Evolutionary conservation across 495 filamentous ascomycete genomes (phyloP).

Genomic region (Lepidopterella palustris): DNA sequence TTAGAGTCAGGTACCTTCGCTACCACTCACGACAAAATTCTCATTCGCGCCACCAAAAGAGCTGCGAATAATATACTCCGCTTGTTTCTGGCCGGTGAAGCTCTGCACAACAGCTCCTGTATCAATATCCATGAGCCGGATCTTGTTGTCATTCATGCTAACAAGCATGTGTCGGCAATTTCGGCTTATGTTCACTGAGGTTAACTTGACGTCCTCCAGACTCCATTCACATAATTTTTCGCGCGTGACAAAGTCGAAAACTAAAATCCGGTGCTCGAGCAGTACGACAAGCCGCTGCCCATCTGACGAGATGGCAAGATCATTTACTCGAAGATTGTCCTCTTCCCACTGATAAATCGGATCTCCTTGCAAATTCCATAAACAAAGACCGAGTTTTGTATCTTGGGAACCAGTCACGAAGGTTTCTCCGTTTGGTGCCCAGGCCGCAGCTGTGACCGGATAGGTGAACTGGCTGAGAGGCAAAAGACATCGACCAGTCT

Average conservation of each 20-base stretch:
- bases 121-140: slow-evolving; percentile 69
- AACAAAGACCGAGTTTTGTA: slow-evolving; percentile 53
- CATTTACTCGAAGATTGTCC: slow-evolving; percentile 70
- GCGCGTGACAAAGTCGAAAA: slow-evolving; percentile 72
- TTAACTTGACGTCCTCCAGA: slow-evolving; percentile 55
- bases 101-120: slow-evolving; percentile 62
- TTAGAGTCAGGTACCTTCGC: slow-evolving; percentile 85
- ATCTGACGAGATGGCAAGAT: slow-evolving; percentile 73
- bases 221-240: slow-evolving; percentile 67
- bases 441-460: slow-evolving; percentile 78
- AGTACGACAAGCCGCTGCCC: slow-evolving; percentile 72
- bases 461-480: slow-evolving; percentile 64
- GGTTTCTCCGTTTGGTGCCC: slow-evolving; percentile 69
- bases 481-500: slow-evolving; percentile 65
- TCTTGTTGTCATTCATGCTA: slow-evolving; percentile 66
- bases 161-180: slow-evolving; percentile 78
- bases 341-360: slow-evolving; percentile 53
- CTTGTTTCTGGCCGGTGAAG: slow-evolving; percentile 68
- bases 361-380: slow-evolving; percentile 59
- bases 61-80: slow-evolving; percentile 69
- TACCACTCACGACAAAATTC: slow-evolving; percentile 84
- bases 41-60: slow-evolving; percentile 83
- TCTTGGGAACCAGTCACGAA: slow-evolving; percentile 82
- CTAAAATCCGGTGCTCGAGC: slow-evolving; percentile 61
- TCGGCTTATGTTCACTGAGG: slow-evolving; percentile 70